A percentile compares a stretch with the other conserved stretches of the same genome.
Conservation (phyloP, 768 basidiomycete genomes). For the Mrakia blollopis region DNA sequence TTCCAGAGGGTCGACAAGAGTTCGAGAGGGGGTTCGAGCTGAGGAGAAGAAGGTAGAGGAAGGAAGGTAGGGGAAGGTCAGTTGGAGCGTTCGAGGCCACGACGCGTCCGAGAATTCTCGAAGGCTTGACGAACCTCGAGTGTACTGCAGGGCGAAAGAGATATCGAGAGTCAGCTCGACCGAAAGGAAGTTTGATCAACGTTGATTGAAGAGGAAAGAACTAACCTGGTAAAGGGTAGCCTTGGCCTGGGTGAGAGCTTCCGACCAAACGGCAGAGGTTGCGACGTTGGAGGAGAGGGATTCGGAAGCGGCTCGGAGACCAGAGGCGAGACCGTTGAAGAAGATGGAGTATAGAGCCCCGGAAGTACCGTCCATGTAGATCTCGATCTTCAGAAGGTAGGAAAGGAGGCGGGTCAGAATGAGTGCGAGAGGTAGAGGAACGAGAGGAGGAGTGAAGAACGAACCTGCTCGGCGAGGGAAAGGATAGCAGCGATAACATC, state of each 20-base stretch:
- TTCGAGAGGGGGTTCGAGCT: constrained; percentile 82
- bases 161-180: too few species aligned
- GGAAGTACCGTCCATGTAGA: constrained; percentile 38
- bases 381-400: constrained; percentile 32
- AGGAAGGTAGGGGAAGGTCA: not conserved
- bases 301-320: constrained; percentile 26
- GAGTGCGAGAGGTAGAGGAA: not conserved
- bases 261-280: constrained; percentile 33
- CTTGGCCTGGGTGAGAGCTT: constrained; percentile 36
- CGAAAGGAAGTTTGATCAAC: not conserved
- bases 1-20: constrained; percentile 83
- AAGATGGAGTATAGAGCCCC: constrained; percentile 39
- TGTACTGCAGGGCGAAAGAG: too few species aligned
- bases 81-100: not conserved
- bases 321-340: constrained; percentile 38
- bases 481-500: constrained; percentile 37
- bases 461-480: constrained; percentile 29
- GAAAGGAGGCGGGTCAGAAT: not conserved
- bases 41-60: not conserved
- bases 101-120: too few species aligned
- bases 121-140: too few species aligned
- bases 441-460: not conserved
- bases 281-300: constrained; percentile 19
- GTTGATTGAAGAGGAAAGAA: constrained; percentile 48
- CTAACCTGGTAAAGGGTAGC: constrained; percentile 35